These are phyloP conservation scores for Cutaneotrichosporon daszewskae DNA, from an alignment of 1,284 basidiomycete genomes.

Conservation along the genomic window DNA sequence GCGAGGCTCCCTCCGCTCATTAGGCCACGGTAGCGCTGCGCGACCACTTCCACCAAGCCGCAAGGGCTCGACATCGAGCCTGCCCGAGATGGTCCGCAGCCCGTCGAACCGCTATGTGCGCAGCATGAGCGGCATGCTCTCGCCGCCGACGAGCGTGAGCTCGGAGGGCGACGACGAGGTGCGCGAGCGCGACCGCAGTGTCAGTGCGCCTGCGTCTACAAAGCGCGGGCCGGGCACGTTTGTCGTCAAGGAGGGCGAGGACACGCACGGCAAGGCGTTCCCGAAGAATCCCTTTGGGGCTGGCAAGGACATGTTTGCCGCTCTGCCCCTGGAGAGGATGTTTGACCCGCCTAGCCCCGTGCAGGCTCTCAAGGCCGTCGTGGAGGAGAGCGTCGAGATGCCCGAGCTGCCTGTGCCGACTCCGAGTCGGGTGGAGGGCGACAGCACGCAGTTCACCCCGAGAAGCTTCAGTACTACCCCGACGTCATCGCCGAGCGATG, in stretches of 20 bases:
- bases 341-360: conserved; percentile 77
- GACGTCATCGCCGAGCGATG: conserved; percentile 3
- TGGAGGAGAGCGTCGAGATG: not conserved
- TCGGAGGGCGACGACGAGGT: conserved; percentile 1
- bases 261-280: conserved; percentile 49
- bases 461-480: not conserved
- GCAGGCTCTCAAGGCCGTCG: not conserved
- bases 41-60: conserved; percentile 26
- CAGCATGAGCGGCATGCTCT: conserved; percentile 14
- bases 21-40: conserved; percentile 29
- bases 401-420: too few species aligned
- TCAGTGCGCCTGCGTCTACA: conserved; percentile 7
- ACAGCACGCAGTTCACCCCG: not conserved
- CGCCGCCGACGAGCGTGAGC: conserved; percentile 10
- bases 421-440: not conserved
- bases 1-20: conserved; percentile 35
- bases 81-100: conserved; percentile 8
- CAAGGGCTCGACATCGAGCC: conserved; percentile 7
- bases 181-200: conserved; percentile 1
- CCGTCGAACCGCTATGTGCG: conserved; percentile 14
- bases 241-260: conserved; percentile 68
- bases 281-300: conserved; percentile 32
- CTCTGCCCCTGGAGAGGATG: conserved; percentile 75
- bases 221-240: conserved; percentile 59
- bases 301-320: conserved; percentile 73